Evolutionary conservation across 257 asterid genomes (phyloP).

Genomic region (Voacanga thouarsii): DNA sequence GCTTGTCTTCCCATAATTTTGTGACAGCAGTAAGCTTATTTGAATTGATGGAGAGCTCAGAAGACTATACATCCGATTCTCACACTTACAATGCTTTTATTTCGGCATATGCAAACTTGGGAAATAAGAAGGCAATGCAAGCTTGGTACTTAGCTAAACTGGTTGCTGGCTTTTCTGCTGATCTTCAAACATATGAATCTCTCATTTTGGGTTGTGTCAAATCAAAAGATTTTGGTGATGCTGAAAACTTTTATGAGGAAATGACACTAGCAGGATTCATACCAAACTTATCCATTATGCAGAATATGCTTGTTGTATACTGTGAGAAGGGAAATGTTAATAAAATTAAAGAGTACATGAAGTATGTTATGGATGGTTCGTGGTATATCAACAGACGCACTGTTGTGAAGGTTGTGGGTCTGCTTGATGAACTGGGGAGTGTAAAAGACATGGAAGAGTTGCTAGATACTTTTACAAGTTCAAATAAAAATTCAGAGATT

Average conservation of each 20-base stretch:
- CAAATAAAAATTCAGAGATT: constrained; percentile 27
- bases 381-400: constrained; percentile 12
- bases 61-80: constrained; percentile 33
- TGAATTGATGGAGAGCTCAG: constrained; percentile 47
- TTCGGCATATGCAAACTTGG: constrained; percentile 33
- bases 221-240: constrained; percentile 33
- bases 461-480: constrained; percentile 19
- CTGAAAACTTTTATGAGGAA: constrained; percentile 36
- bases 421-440: constrained; percentile 29
- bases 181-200: constrained; percentile 35
- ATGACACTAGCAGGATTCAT: constrained; percentile 32
- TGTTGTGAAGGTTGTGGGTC: constrained; percentile 22
- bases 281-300: constrained; percentile 28
- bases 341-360: constrained; percentile 29
- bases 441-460: constrained; percentile 42
- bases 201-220: constrained; percentile 39
- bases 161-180: constrained; percentile 31
- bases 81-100: constrained; percentile 42
- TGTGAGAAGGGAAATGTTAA: constrained; percentile 24
- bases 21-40: constrained; percentile 48
- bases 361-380: constrained; percentile 12
- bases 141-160: constrained; percentile 41
- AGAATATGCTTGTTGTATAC: constrained; percentile 30
- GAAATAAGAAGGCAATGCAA: constrained; percentile 38
- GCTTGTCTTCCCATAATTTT: constrained; percentile 44